Base-by-base conservation (phyloP, 1,139 yeast species). In the Zygosaccharomyces sapae region DNA sequence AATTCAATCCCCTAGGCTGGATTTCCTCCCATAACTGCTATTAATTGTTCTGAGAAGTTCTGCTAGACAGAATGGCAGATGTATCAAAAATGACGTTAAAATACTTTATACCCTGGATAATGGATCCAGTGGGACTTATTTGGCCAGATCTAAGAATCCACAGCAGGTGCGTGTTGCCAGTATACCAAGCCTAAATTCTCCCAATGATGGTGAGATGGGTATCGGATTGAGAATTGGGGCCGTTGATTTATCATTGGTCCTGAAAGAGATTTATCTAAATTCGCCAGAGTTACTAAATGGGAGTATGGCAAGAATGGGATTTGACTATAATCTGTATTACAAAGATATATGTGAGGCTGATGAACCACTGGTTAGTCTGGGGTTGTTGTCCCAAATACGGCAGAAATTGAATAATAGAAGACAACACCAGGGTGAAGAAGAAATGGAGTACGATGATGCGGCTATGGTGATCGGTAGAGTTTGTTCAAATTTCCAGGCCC, bases 301-400 rank as follows among this genome's bases (percentile, higher is more conserved):
- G 31, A 52, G 44, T 45, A 43, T 43, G 27, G 44, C 43, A 37
- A 52, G 46, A 38, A 42, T 37, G 30, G 54, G 49, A 8, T 43
- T 50, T 49, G 92, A 84, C 59, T 83, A 80, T 60, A 85, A 86
- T 36, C 79, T 84, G 13, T 84, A 84, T 64, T 82, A 80, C 55
- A 81, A 80, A 57, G 92, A 84, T 61, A 76, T 83, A 42, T 77
- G 85, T 29, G 92, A 84, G 61, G 80, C 79, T 4, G 87, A 81
- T 57, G 90, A 84, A 64, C 92, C 92, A 1, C 80, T 81, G 61
- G 92, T 84, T 7, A 83, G 87, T 18, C 77, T 80, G 55, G 92
- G 92, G 0, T 71, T 80, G 20, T 70, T 81, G 43, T 79, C 87
- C 1, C 70, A 72, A 30, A 60, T 75, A 45, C 56, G 64, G 47